Percentiles rank a stretch among this genome's conserved stretches.
These are phyloP conservation scores for Conoideocrella luteorostrata DNA, from an alignment of 2,329 filamentous ascomycete species.

Conservation along the genomic window DNA sequence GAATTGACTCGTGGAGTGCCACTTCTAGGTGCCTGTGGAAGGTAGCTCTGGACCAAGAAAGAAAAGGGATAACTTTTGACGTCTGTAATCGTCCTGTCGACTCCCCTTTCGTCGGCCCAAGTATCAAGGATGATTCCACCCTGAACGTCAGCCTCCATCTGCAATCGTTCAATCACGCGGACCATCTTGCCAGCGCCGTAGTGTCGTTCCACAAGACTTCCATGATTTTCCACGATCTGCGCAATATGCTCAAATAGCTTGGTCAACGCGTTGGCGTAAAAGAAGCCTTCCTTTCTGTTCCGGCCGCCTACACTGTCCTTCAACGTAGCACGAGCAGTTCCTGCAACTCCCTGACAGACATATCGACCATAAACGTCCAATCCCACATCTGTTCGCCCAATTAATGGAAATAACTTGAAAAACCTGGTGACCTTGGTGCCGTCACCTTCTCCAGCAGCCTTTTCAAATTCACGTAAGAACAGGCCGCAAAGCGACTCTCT, in stretches of 20 bases:
- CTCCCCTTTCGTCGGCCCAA: constrained; percentile 81
- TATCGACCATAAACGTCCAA: constrained; percentile 93
- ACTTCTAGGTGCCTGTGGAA: constrained; percentile 60
- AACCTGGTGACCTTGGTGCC: constrained; percentile 87
- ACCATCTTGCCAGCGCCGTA: constrained; percentile 93
- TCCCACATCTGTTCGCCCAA: constrained; percentile 81
- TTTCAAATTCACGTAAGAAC: constrained; percentile 92
- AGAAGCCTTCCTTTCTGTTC: constrained; percentile 64
- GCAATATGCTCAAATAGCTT: constrained; percentile 96
- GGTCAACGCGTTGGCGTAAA: constrained; percentile 85
- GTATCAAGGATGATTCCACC: constrained; percentile 93
- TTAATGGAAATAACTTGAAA: constrained; percentile 95
- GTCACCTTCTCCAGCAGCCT: constrained; percentile 79
- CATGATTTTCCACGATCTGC: constrained; percentile 89
- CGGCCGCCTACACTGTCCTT: constrained; percentile 54
- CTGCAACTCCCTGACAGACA: constrained; percentile 89
- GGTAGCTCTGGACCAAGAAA: constrained; percentile 90
- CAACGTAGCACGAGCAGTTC: constrained; percentile 72
- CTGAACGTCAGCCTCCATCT: constrained; percentile 92
- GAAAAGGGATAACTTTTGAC: constrained; percentile 98
- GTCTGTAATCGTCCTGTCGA: constrained; percentile 84
- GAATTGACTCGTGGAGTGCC: constrained; percentile 68
- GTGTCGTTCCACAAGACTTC: constrained; percentile 84
- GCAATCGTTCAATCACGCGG: constrained; percentile 84
- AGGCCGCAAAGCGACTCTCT: constrained; percentile 84